A percentile compares a stretch with the other conserved stretches of the same genome.
phyloP scores from a whole-genome alignment of 2,329 filamentous ascomycete genomes.

The Diaporthe australafricana region DNA sequence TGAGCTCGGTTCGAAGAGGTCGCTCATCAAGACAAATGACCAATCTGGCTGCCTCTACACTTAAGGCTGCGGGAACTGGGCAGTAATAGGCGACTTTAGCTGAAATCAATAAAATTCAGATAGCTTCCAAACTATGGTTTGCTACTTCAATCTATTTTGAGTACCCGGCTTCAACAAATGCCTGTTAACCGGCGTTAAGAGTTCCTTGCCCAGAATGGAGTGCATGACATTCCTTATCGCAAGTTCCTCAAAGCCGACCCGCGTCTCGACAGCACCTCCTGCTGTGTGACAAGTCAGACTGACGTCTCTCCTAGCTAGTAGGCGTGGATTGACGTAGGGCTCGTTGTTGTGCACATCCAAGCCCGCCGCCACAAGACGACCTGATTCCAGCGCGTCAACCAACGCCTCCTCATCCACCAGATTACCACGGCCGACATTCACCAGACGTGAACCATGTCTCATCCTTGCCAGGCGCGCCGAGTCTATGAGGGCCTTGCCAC shows the following conservation, averaged over 20 bases:
- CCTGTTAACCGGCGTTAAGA: conserved; percentile 65
- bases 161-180: conserved; percentile 52
- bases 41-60: conserved; percentile 35
- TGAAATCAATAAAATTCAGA: too few relatives aligned
- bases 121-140: background rate
- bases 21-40: conserved; percentile 29
- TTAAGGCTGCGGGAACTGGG: background rate
- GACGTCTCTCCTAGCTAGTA: conserved; percentile 47
- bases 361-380: conserved; percentile 57
- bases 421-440: conserved; percentile 67
- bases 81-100: too few relatives aligned
- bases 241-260: conserved; percentile 64
- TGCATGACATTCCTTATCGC: conserved; percentile 65
- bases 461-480: conserved; percentile 56
- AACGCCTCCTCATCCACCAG: conserved; percentile 64
- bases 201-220: conserved; percentile 55
- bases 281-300: conserved; percentile 66
- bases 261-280: conserved; percentile 65
- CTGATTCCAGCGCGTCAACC: conserved; percentile 57
- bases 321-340: conserved; percentile 54
- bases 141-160: background rate
- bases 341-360: conserved; percentile 66
- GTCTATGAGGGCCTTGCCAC: conserved; percentile 54
- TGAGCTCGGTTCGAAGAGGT: conserved; percentile 30
- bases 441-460: conserved; percentile 62